Evolutionary conservation across 192 early-diverging fungal genomes (phyloP).

Genomic region (Coemansia pectinata): DNA sequence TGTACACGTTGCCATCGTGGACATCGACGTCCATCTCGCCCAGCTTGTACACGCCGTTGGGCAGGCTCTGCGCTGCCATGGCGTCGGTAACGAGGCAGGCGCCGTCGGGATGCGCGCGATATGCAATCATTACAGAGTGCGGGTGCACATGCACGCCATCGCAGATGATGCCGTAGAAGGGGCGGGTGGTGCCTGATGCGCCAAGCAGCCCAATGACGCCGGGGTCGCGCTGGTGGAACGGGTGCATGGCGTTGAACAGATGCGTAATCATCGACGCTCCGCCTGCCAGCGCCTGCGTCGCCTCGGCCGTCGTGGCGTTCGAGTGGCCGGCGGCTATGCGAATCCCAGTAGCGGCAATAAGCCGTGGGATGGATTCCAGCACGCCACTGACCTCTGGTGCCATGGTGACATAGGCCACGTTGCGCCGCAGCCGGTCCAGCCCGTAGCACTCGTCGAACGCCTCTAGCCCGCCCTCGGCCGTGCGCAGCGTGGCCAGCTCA

Average conservation of each 20-base stretch:
- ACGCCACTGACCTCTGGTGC: constrained; percentile 80
- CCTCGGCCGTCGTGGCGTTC: constrained; percentile 63
- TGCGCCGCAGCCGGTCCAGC: constrained; percentile 54
- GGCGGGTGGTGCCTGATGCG: constrained; percentile 52
- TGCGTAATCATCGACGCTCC: constrained; percentile 79
- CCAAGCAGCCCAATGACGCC: constrained; percentile 80
- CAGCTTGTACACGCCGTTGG: constrained; percentile 68
- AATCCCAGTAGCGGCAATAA: constrained; percentile 64
- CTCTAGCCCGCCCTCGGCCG: constrained; percentile 60
- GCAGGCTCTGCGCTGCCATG: constrained; percentile 73
- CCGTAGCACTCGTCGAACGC: constrained; percentile 77
- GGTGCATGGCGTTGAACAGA: constrained; percentile 84
- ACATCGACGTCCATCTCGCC: constrained; percentile 69
- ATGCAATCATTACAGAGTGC: constrained; percentile 78
- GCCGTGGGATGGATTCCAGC: constrained; percentile 62
- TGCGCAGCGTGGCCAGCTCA: constrained; percentile 61
- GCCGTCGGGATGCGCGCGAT: constrained; percentile 75
- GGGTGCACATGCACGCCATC: constrained; percentile 84
- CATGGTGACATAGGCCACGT: constrained; percentile 72
- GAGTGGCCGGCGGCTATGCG: constrained; percentile 71
- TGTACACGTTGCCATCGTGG: constrained; percentile 64
- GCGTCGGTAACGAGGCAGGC: constrained; percentile 82
- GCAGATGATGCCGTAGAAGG: constrained; percentile 83
- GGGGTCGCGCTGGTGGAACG: constrained; percentile 87
- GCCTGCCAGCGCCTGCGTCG: constrained; percentile 59